Evolutionary conservation across 75 land plant species (phyloP).

Genomic region (Pinus albicaulis): DNA sequence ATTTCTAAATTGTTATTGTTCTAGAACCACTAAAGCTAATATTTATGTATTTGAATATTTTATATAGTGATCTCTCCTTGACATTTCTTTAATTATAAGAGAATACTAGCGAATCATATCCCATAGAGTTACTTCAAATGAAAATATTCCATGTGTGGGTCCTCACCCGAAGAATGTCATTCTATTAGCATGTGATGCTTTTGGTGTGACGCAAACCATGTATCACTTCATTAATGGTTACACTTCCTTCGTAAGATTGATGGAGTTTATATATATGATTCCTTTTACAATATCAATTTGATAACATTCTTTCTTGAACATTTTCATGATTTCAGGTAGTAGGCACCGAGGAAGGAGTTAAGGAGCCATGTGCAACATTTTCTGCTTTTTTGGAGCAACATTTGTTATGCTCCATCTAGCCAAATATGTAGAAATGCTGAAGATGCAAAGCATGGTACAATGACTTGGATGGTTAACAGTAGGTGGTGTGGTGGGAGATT

Average conservation of each 20-base stretch:
- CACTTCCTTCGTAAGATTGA: conserved; percentile 31
- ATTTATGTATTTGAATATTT: neutral
- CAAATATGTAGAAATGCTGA: conserved; percentile 28
- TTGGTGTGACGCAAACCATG: conserved; percentile 44
- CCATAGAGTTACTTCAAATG: conserved; percentile 32
- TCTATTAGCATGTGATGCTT: conserved; percentile 39
- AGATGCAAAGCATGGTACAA: conserved; percentile 24
- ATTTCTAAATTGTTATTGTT: neutral
- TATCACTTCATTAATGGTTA: conserved; percentile 46
- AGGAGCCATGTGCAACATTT: conserved; percentile 23
- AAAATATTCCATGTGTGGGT: conserved; percentile 37
- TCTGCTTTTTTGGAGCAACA: conserved; percentile 26
- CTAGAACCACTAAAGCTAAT: neutral
- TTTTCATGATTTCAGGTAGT: conserved; percentile 8
- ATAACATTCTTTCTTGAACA: neutral
- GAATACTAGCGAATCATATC: conserved; percentile 36
- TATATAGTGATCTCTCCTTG: neutral
- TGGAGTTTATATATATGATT: neutral
- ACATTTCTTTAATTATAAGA: conserved; percentile 10
- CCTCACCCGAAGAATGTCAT: conserved; percentile 42
- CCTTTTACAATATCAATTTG: neutral
- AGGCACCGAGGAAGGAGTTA: conserved; percentile 22
- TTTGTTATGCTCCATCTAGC: conserved; percentile 26
- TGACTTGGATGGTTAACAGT: conserved; percentile 25
- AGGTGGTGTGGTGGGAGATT: conserved; percentile 28